phyloP scores from a whole-genome alignment of 2,329 filamentous ascomycete species.

The Fusarium marasasianum region DNA sequence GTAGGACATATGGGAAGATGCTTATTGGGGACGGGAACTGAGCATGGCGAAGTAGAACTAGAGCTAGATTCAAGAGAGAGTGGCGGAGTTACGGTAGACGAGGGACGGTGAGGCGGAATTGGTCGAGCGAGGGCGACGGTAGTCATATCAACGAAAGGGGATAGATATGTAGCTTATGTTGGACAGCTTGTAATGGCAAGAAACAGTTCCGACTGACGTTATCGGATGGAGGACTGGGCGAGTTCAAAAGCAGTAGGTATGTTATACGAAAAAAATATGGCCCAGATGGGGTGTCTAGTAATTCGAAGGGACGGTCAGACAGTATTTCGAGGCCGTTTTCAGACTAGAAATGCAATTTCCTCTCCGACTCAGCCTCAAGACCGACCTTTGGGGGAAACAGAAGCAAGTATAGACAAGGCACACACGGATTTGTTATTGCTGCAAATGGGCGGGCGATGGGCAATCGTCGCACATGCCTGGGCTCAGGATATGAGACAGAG shows the following conservation, averaged over 20 bases:
- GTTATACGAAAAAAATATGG: conserved; percentile 20
- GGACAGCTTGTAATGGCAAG: conserved; percentile 6
- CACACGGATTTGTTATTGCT: conserved; percentile 36
- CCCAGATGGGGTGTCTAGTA: conserved; percentile 13
- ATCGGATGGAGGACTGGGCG: conserved; percentile 8
- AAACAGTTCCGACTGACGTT: neutral
- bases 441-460: conserved; percentile 1
- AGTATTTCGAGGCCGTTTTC: conserved; percentile 16
- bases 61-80: conserved; percentile 50
- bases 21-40: conserved; percentile 78
- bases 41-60: conserved; percentile 42
- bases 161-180: conserved; percentile 1
- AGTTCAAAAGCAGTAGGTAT: conserved; percentile 22
- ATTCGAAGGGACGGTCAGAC: conserved; percentile 14
- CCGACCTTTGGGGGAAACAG: neutral
- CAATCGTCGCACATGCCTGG: conserved; percentile 38
- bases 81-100: conserved; percentile 55
- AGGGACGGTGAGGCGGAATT: conserved; percentile 56
- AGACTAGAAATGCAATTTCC: conserved; percentile 19
- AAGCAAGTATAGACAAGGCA: conserved; percentile 20
- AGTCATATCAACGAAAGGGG: conserved; percentile 54
- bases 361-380: conserved; percentile 22
- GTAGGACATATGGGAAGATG: conserved; percentile 91
- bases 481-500: conserved; percentile 21
- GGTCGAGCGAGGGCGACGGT: conserved; percentile 64